Evolutionary conservation across 352 stramenopile species (phyloP).

Genomic region (Plasmopara muralis): DNA sequence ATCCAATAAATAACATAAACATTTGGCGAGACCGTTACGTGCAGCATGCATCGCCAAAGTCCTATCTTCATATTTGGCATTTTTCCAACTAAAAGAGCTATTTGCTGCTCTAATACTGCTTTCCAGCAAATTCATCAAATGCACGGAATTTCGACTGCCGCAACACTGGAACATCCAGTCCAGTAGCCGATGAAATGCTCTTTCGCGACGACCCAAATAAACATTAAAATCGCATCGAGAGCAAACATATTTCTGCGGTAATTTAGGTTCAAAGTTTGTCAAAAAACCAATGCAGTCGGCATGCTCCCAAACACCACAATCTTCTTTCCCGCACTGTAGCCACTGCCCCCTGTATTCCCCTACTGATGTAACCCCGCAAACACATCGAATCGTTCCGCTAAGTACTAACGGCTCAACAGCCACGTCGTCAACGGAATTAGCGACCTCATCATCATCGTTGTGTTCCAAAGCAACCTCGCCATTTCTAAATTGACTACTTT

Average conservation of each 20-base stretch:
- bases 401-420: conserved; percentile 17
- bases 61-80: conserved; percentile 22
- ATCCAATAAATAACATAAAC: conserved; percentile 37
- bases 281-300: conserved; percentile 62
- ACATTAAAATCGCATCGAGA: conserved; percentile 36
- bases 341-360: conserved; percentile 52
- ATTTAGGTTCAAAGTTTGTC: conserved; percentile 12
- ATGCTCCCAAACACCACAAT: conserved; percentile 64
- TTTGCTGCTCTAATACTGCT: conserved; percentile 23
- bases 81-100: conserved; percentile 28
- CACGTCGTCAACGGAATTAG: conserved; percentile 13
- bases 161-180: conserved; percentile 70
- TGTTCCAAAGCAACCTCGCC: conserved; percentile 3
- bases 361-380: conserved; percentile 42
- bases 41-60: conserved; percentile 54
- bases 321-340: conserved; percentile 59
- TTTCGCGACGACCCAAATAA: conserved; percentile 24
- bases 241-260: conserved; percentile 34
- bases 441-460: conserved; percentile 12
- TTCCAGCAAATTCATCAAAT: conserved; percentile 44
- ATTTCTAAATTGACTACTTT: background rate
- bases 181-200: conserved; percentile 25
- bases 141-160: conserved; percentile 42
- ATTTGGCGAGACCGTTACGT: conserved; percentile 30
- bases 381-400: conserved; percentile 50